Conservation (phyloP, 2,329 filamentous ascomycete species). For the Colletotrichum gloeosporioides region DNA sequence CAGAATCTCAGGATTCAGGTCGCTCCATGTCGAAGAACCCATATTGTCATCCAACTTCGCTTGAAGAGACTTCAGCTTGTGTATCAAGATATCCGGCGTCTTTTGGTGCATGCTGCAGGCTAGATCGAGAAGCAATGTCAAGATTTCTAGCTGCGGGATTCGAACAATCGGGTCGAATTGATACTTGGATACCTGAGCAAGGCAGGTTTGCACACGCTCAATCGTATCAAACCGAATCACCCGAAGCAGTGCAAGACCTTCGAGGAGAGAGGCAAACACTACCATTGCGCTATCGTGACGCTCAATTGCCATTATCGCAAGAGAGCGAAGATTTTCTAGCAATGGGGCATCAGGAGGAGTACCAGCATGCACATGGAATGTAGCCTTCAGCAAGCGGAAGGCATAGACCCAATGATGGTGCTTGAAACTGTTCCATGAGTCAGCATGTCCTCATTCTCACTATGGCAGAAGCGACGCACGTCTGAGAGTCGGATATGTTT, state of each 20-base stretch:
- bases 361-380: conserved; percentile 68
- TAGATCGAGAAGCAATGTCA: conserved; percentile 73
- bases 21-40: conserved; percentile 48
- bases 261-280: conserved; percentile 69
- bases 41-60: conserved; percentile 63
- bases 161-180: conserved; percentile 70
- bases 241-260: conserved; percentile 73
- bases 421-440: conserved; percentile 53
- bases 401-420: conserved; percentile 78
- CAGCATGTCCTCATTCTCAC: background rate
- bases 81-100: conserved; percentile 57
- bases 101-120: conserved; percentile 72
- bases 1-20: conserved; percentile 52
- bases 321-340: conserved; percentile 71
- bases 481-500: conserved; percentile 71
- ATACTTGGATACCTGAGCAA: conserved; percentile 75
- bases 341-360: conserved; percentile 66
- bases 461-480: conserved; percentile 47
- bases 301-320: conserved; percentile 63
- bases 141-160: conserved; percentile 69
- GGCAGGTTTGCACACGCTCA: conserved; percentile 74
- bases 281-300: conserved; percentile 68
- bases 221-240: conserved; percentile 68
- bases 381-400: conserved; percentile 75
- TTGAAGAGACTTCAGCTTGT: conserved; percentile 69